Percentiles rank a stretch among this genome's conserved stretches.
Evolutionary conservation across 108 stramenopile species (phyloP).

Genomic region (Skeletonema menzelii): DNA sequence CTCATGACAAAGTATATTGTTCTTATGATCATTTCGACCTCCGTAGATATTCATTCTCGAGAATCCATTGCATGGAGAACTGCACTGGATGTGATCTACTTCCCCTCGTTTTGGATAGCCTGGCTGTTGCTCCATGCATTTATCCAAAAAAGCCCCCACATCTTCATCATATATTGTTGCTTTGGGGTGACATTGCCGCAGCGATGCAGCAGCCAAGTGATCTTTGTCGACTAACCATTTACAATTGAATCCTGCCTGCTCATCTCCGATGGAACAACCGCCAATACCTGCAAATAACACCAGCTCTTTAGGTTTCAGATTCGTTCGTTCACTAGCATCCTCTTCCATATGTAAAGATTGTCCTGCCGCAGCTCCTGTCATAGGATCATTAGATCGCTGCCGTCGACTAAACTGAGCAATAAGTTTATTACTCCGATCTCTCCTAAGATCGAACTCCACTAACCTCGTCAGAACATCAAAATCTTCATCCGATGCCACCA

Average conservation of each 20-base stretch:
- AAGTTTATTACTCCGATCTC: neutral
- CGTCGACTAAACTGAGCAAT: neutral
- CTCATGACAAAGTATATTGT: conserved; percentile 1
- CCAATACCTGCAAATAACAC: conserved; percentile 6
- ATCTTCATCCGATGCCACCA: neutral
- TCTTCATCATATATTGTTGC: neutral
- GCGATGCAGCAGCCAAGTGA: conserved; percentile 1
- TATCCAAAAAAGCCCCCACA: neutral
- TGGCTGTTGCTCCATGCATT: neutral
- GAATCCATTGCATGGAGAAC: conserved; percentile 3
- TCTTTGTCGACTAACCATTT: conserved; percentile 8
- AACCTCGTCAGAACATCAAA: neutral
- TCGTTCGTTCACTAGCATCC: neutral
- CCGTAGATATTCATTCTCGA: neutral
- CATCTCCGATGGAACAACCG: conserved; percentile 7
- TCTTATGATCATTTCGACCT: conserved; percentile 2
- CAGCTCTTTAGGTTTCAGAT: neutral
- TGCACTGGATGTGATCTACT: conserved; percentile 1
- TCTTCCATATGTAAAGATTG: neutral
- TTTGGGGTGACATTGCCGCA: neutral
- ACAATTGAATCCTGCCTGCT: neutral
- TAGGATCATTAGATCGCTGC: neutral
- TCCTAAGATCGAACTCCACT: neutral
- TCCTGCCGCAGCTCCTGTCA: neutral
- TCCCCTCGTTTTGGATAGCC: conserved; percentile 1